phyloP scores from a whole-genome alignment of 2,329 filamentous ascomycete genomes.

The Rutstroemia sp. region DNA sequence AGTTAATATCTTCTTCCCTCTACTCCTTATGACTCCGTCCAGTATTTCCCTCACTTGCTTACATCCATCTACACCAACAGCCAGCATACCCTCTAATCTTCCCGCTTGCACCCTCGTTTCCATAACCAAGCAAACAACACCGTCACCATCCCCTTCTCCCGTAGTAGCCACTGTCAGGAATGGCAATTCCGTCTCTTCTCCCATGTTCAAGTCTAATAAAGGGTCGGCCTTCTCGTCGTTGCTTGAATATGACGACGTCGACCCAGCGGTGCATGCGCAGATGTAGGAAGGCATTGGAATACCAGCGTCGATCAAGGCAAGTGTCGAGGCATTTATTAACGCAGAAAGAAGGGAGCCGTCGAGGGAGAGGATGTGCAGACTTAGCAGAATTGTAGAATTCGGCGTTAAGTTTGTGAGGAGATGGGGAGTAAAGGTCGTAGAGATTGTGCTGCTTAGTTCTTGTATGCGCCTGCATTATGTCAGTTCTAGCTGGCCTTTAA shows the following conservation, averaged over 20 bases:
- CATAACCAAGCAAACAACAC: constrained; percentile 72
- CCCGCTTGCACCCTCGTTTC: constrained; percentile 81
- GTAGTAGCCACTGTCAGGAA: constrained; percentile 80
- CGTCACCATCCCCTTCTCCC: constrained; percentile 53
- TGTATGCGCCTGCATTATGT: constrained; percentile 55
- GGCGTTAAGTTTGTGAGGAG: constrained; percentile 86
- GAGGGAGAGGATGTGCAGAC: constrained; percentile 79
- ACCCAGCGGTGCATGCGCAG: constrained; percentile 79
- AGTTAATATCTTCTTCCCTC: constrained; percentile 56
- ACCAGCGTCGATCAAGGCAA: constrained; percentile 89
- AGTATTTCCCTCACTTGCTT: constrained; percentile 75
- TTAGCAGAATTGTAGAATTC: constrained; percentile 74
- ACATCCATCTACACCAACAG: constrained; percentile 86
- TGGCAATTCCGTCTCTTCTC: constrained; percentile 83
- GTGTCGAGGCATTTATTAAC: constrained; percentile 82
- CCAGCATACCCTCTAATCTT: constrained; percentile 85
- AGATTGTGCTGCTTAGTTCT: constrained; percentile 74
- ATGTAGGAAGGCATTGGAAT: constrained; percentile 94
- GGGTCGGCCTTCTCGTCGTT: constrained; percentile 68
- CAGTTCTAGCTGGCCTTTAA: neutral
- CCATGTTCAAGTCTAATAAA: constrained; percentile 68
- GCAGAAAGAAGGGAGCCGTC: constrained; percentile 87
- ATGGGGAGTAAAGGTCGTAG: constrained; percentile 66
- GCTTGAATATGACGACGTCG: constrained; percentile 57
- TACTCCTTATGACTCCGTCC: constrained; percentile 69